Conservation (phyloP, 495 filamentous ascomycete genomes). For the Niebla homalea region DNA sequence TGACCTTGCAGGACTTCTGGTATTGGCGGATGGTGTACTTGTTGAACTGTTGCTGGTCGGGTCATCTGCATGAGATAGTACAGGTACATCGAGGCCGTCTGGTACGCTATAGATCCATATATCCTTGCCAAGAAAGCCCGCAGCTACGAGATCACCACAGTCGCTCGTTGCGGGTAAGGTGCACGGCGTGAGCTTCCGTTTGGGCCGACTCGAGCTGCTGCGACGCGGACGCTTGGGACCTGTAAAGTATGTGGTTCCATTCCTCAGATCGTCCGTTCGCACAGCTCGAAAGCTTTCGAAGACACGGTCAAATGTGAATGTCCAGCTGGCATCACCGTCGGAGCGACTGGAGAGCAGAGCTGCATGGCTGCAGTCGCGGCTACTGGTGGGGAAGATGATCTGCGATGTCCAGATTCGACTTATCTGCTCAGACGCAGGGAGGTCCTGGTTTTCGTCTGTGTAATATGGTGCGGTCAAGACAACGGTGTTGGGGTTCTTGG, state of each 20-base stretch:
- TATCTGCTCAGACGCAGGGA: constrained; percentile 48
- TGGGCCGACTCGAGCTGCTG: constrained; percentile 14
- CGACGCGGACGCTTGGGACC: constrained; percentile 37
- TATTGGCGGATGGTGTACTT: constrained; percentile 5
- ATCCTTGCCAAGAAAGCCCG: constrained; percentile 59
- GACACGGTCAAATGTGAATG: constrained; percentile 64
- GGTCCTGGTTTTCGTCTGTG: constrained; percentile 26
- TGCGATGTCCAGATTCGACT: constrained; percentile 80
- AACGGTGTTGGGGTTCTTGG: constrained; percentile 53
- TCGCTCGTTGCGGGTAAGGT: constrained; percentile 56
- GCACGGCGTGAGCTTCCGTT: constrained; percentile 40
- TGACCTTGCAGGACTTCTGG: constrained; percentile 12
- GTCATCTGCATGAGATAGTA: constrained; percentile 12
- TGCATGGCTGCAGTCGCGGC: constrained; percentile 62
- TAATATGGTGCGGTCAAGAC: constrained; percentile 74
- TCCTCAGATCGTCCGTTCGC: constrained; percentile 55
- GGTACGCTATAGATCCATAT: constrained; percentile 76
- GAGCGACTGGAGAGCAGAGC: constrained; percentile 54
- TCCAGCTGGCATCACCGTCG: constrained; percentile 64
- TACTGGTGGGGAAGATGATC: constrained; percentile 71
- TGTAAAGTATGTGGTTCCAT: constrained; percentile 72
- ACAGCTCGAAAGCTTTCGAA: constrained; percentile 69
- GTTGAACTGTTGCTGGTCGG: constrained; percentile 11
- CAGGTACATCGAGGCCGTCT: constrained; percentile 49
- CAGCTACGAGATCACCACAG: constrained; percentile 58